Conservation (phyloP, 1,139 yeast genomes). For the Scheffersomyces stambukii region DNA sequence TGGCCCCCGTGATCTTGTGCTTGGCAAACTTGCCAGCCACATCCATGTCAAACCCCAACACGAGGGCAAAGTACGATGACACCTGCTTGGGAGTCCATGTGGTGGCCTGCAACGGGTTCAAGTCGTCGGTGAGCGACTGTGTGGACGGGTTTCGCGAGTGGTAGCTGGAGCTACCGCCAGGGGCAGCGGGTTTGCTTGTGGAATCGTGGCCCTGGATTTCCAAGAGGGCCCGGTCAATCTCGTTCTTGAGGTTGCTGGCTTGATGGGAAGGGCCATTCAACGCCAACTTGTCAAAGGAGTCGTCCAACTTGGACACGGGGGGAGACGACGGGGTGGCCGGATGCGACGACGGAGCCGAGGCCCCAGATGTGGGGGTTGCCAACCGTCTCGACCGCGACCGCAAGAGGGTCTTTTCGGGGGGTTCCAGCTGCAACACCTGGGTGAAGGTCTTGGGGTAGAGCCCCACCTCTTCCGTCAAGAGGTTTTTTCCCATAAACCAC, state of each 20-base stretch:
- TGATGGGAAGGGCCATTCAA: slow-evolving; percentile 1
- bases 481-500: slow-evolving; percentile 90
- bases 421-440: slow-evolving; percentile 30
- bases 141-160: slow-evolving; percentile 7
- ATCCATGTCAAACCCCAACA: slow-evolving; percentile 67
- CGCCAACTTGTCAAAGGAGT: slow-evolving; percentile 4
- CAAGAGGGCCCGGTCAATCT: slow-evolving; percentile 79
- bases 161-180: not conserved
- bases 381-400: slow-evolving; percentile 59
- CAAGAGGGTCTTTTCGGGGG: slow-evolving; percentile 25
- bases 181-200: too few species aligned
- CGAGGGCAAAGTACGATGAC: slow-evolving; percentile 61
- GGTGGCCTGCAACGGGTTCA: slow-evolving; percentile 48
- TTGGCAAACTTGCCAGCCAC: slow-evolving; percentile 76
- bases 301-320: slow-evolving; percentile 3
- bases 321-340: not conserved
- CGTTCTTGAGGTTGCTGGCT: slow-evolving; percentile 41
- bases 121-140: slow-evolving; percentile 25
- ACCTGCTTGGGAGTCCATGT: slow-evolving; percentile 91
- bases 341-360: slow-evolving; percentile 1
- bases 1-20: slow-evolving; percentile 86
- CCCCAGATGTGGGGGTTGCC: slow-evolving; percentile 15
- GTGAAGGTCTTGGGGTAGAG: slow-evolving; percentile 87
- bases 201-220: slow-evolving; percentile 54
- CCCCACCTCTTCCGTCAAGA: slow-evolving; percentile 70